Evolutionary conservation across 768 basidiomycete species (phyloP).

Genomic region (Lactarius evosmus): DNA sequence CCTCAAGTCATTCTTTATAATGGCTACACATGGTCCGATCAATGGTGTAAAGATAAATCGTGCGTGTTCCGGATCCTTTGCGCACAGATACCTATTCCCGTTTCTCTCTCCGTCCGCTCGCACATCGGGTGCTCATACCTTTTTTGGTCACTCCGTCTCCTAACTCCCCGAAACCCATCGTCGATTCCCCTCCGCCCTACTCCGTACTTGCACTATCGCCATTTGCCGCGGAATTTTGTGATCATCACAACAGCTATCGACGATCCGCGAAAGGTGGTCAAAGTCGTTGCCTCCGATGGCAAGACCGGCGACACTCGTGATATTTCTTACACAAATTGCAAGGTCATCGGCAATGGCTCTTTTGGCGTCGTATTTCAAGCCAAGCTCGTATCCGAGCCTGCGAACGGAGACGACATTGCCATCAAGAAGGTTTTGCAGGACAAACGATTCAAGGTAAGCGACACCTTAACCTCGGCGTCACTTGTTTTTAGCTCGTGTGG

Average conservation of each 20-base stretch:
- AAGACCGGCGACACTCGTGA: constrained; percentile 86
- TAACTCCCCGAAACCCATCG: constrained; percentile 18
- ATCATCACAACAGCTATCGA: constrained; percentile 62
- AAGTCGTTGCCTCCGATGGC: constrained; percentile 92
- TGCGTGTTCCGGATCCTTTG: constrained; percentile 42
- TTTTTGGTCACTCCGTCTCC: constrained; percentile 26
- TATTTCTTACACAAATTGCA: constrained; percentile 94
- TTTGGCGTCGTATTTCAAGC: constrained; percentile 99
- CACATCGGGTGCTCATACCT: constrained; percentile 34
- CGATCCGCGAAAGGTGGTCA: constrained; percentile 95
- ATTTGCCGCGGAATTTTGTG: constrained; percentile 30
- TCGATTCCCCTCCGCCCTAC: constrained; percentile 30
- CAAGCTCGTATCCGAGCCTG: constrained; percentile 66
- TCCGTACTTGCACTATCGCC: constrained; percentile 30
- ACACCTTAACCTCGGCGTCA: constrained; percentile 4
- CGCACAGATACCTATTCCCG: constrained; percentile 16
- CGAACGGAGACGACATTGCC: constrained; percentile 83
- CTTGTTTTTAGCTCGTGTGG: constrained; percentile 14
- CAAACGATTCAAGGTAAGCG: constrained; percentile 98
- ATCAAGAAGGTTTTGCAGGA: constrained; percentile 99
- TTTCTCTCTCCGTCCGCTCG: constrained; percentile 27
- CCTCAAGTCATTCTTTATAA: constrained; percentile 30
- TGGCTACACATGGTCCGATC: constrained; percentile 73
- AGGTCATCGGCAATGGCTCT: constrained; percentile 97
- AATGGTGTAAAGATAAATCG: constrained; percentile 82